phyloP scores from a whole-genome alignment of 1,284 basidiomycete species.

The Ganoderma sinense region DNA sequence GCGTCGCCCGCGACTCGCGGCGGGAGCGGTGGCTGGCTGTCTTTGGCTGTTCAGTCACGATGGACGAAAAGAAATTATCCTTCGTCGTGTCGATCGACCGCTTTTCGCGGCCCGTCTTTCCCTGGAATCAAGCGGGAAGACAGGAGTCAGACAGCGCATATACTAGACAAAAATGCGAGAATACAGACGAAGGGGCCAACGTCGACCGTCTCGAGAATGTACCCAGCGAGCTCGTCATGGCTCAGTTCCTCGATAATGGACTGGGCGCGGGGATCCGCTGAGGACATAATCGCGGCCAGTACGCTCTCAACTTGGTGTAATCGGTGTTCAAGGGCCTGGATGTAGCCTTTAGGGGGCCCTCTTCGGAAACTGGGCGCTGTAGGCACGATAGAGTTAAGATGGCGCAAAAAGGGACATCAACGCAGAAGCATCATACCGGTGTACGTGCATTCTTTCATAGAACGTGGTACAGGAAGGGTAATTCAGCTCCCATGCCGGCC shows the following conservation, averaged over 20 bases:
- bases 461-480: conserved; percentile 31
- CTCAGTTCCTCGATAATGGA: conserved; percentile 72
- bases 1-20: conserved; percentile 74
- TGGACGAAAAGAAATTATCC: conserved; percentile 79
- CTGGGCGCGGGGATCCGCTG: conserved; percentile 62
- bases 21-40: conserved; percentile 61
- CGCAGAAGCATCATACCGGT: conserved; percentile 54
- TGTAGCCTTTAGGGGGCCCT: conserved; percentile 89
- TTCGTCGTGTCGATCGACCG: conserved; percentile 59
- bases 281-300: conserved; percentile 81
- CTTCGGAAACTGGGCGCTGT: conserved; percentile 82
- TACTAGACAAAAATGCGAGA: background rate
- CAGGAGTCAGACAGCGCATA: background rate
- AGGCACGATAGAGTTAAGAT: background rate
- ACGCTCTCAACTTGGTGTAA: conserved; percentile 90
- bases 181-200: conserved; percentile 74
- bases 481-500: background rate
- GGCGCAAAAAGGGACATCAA: background rate
- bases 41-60: conserved; percentile 61
- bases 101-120: conserved; percentile 63
- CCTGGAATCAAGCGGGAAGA: conserved; percentile 48
- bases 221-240: conserved; percentile 73
- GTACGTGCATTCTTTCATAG: conserved; percentile 72
- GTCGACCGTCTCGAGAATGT: conserved; percentile 77
- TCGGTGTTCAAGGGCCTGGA: conserved; percentile 87